Conservation (phyloP, 169 alveolate genomes). For the Amoebophrya sp. region DNA sequence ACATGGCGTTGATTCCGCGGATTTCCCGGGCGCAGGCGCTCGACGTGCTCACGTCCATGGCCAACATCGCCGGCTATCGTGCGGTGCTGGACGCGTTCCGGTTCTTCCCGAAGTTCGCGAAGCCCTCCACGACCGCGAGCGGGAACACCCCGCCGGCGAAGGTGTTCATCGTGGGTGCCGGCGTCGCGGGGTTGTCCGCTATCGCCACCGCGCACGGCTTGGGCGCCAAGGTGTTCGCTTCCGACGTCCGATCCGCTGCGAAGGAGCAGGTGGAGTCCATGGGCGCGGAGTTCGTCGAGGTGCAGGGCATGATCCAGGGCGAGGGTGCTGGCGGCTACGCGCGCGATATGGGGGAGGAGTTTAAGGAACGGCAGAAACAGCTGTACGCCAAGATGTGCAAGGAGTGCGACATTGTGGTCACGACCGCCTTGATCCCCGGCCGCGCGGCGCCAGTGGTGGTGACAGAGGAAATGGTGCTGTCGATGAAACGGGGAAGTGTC, state of each 20-base stretch:
- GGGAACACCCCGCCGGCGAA: conserved; percentile 73
- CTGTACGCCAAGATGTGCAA: conserved; percentile 64
- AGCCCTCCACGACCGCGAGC: conserved; percentile 83
- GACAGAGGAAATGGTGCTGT: conserved; percentile 65
- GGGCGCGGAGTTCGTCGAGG: conserved; percentile 60
- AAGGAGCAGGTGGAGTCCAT: conserved; percentile 73
- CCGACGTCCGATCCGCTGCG: conserved; percentile 77
- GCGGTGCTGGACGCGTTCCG: conserved; percentile 88
- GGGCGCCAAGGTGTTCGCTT: conserved; percentile 78
- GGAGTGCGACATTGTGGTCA: conserved; percentile 72
- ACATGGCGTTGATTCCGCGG: conserved; percentile 82
- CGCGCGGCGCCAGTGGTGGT: conserved; percentile 75
- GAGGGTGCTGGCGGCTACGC: conserved; percentile 70
- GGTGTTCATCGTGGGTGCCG: conserved; percentile 90
- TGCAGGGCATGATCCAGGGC: conserved; percentile 52
- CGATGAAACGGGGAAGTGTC: conserved; percentile 76
- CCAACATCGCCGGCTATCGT: conserved; percentile 76
- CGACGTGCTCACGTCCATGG: conserved; percentile 78
- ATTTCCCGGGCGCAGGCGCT: conserved; percentile 75
- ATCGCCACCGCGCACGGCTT: conserved; percentile 80
- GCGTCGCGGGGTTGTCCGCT: conserved; percentile 93
- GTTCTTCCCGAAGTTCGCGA: conserved; percentile 74
- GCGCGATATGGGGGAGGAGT: conserved; percentile 49
- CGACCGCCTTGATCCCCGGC: conserved; percentile 83
- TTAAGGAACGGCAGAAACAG: conserved; percentile 59